These are phyloP conservation scores for Russula compacta DNA, from an alignment of 768 basidiomycete genomes.

Conservation along the genomic window DNA sequence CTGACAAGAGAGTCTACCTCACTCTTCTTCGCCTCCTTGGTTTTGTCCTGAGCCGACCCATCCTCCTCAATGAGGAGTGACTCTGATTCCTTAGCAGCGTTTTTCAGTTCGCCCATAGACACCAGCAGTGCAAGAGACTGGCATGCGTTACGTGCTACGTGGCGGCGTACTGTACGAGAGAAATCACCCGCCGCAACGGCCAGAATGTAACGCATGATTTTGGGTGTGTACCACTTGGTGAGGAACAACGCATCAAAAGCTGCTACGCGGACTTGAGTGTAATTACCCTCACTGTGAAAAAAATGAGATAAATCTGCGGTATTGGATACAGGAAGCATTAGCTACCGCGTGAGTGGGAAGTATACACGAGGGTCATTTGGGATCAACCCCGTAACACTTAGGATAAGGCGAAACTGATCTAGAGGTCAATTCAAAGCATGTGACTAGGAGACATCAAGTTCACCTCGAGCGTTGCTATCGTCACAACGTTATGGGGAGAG, in stretches of 20 bases:
- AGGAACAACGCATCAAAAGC: slow-evolving; percentile 93
- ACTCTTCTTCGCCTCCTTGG: slow-evolving; percentile 65
- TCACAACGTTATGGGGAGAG: slow-evolving; percentile 88
- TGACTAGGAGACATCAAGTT: neutral
- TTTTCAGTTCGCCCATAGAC: slow-evolving; percentile 86
- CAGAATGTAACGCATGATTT: slow-evolving; percentile 81
- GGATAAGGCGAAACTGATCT: slow-evolving; percentile 65
- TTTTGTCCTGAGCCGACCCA: slow-evolving; percentile 58
- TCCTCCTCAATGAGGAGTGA: slow-evolving; percentile 82
- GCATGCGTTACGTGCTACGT: slow-evolving; percentile 78
- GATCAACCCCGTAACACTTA: slow-evolving; percentile 68
- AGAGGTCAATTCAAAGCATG: neutral
- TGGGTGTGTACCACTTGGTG: slow-evolving; percentile 78
- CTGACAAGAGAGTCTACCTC: slow-evolving; percentile 82
- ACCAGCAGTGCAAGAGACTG: slow-evolving; percentile 81
- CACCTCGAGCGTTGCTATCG: slow-evolving; percentile 85
- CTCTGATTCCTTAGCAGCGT: slow-evolving; percentile 61
- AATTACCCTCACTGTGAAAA: slow-evolving; percentile 76
- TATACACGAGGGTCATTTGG: slow-evolving; percentile 70
- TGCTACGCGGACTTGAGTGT: slow-evolving; percentile 79
- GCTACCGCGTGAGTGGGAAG: slow-evolving; percentile 82
- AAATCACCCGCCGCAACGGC: slow-evolving; percentile 81
- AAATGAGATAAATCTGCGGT: neutral
- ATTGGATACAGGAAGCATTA: slow-evolving; percentile 4
- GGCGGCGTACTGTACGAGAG: slow-evolving; percentile 72